Conservation (phyloP, 495 filamentous ascomycete species). For the Xylaria acuta region DNA sequence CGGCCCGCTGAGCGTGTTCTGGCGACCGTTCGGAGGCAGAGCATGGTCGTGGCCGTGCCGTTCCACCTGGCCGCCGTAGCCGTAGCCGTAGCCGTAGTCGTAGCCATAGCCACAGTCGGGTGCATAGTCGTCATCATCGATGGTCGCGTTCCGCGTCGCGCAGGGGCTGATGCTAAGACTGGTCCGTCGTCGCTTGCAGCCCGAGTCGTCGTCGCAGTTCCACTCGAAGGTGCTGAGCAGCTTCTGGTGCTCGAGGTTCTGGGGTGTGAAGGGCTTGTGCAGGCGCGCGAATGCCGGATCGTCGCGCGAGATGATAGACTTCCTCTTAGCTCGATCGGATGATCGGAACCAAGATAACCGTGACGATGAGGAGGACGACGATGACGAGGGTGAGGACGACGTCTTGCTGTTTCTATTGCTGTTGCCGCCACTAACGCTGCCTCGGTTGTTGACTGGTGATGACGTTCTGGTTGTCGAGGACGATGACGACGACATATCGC, state of each 20-base stretch:
- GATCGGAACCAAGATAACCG: conserved; percentile 25
- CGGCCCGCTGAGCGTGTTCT: conserved; percentile 4
- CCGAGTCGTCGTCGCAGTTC: conserved; percentile 30
- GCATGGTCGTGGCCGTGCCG: conserved; percentile 2
- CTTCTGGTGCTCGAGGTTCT: conserved; percentile 41
- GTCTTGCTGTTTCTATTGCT: conserved; percentile 19
- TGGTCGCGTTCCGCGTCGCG: conserved; percentile 33
- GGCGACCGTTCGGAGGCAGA: conserved; percentile 22
- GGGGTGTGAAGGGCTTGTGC: conserved; percentile 37
- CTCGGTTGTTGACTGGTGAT: background rate
- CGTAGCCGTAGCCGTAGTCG: too few species aligned
- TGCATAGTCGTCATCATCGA: conserved; percentile 27
- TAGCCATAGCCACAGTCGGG: conserved; percentile 14
- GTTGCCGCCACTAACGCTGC: background rate
- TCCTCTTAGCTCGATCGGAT: conserved; percentile 12
- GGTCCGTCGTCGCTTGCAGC: conserved; percentile 28
- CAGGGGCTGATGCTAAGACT: conserved; percentile 38
- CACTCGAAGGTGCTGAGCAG: conserved; percentile 38
- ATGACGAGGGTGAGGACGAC: background rate
- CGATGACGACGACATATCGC: conserved; percentile 10
- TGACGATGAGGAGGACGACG: conserved; percentile 12
- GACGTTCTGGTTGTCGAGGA: background rate
- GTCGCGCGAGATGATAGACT: conserved; percentile 24
- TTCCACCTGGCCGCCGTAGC: background rate
- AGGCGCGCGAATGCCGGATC: conserved; percentile 28